Evolutionary conservation across 371 early-diverging fungal genomes (phyloP).

Genomic region (Mortierella sp.): DNA sequence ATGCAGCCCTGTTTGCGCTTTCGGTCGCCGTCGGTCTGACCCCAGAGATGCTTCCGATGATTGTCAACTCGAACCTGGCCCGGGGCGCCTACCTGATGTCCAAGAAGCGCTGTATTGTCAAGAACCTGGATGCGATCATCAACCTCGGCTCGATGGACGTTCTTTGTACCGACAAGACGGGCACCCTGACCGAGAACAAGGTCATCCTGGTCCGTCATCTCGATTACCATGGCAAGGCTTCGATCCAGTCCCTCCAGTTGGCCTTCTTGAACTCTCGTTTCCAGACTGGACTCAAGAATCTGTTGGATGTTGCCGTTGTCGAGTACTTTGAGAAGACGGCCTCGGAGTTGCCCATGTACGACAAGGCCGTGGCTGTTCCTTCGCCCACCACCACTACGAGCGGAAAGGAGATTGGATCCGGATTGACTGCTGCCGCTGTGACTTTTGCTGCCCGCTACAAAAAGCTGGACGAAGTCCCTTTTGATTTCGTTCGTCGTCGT

Average conservation of each 20-base stretch:
- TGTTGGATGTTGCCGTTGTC: slow-evolving; percentile 58
- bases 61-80: slow-evolving; percentile 61
- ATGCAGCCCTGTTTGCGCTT: slow-evolving; percentile 57
- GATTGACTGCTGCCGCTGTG: slow-evolving; percentile 28
- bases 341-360: slow-evolving; percentile 20
- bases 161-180: slow-evolving; percentile 64
- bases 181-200: slow-evolving; percentile 60
- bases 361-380: not conserved
- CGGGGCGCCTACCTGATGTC: slow-evolving; percentile 59
- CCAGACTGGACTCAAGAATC: slow-evolving; percentile 60
- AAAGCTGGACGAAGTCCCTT: slow-evolving; percentile 61
- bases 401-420: slow-evolving; percentile 19
- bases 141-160: slow-evolving; percentile 59
- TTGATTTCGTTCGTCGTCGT: slow-evolving; percentile 61
- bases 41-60: slow-evolving; percentile 65
- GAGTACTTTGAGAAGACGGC: slow-evolving; percentile 49
- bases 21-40: slow-evolving; percentile 63
- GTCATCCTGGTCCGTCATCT: slow-evolving; percentile 54
- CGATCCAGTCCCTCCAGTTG: slow-evolving; percentile 38
- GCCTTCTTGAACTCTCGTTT: slow-evolving; percentile 60
- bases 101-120: slow-evolving; percentile 59
- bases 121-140: slow-evolving; percentile 58
- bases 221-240: slow-evolving; percentile 42
- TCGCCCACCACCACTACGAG: not conserved
- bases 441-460: slow-evolving; percentile 20